phyloP scores from a whole-genome alignment of 352 stramenopile species.

The Pythium monospermum region DNA sequence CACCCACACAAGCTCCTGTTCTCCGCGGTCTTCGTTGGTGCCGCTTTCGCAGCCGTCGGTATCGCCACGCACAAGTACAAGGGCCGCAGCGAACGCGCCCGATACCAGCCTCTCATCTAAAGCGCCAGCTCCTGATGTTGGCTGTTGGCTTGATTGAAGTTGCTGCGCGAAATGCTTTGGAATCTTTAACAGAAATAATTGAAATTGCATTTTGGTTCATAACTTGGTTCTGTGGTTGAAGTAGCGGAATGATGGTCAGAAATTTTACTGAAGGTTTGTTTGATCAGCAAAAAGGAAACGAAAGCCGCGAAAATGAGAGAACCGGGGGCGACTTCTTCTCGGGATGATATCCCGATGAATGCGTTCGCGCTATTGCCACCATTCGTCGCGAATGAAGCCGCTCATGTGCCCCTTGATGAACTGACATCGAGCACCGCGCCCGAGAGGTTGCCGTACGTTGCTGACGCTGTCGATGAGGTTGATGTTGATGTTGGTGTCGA shows the following conservation, averaged over 20 bases:
- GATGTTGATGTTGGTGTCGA: neutral
- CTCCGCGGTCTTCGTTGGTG: too few species aligned
- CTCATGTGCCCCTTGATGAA: too few species aligned
- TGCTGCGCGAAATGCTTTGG: too few species aligned
- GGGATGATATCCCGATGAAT: conserved; percentile 17
- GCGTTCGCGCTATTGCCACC: conserved; percentile 20
- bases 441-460: neutral
- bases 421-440: too few species aligned
- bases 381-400: neutral
- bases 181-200: too few species aligned
- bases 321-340: neutral
- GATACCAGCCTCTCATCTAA: conserved; percentile 18
- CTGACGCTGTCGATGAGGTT: neutral
- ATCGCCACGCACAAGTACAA: conserved; percentile 14
- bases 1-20: too few species aligned
- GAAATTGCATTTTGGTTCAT: too few species aligned
- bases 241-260: conserved; percentile 11
- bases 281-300: neutral
- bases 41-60: conserved; percentile 5
- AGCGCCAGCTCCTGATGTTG: conserved; percentile 6
- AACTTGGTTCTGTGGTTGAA: too few species aligned
- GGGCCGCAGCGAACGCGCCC: conserved; percentile 8
- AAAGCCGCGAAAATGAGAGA: neutral
- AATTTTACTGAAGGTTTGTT: neutral
- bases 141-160: too few species aligned